Evolutionary conservation across 2,329 filamentous ascomycete genomes (phyloP).

Genomic region (Biscogniauxia sp.): DNA sequence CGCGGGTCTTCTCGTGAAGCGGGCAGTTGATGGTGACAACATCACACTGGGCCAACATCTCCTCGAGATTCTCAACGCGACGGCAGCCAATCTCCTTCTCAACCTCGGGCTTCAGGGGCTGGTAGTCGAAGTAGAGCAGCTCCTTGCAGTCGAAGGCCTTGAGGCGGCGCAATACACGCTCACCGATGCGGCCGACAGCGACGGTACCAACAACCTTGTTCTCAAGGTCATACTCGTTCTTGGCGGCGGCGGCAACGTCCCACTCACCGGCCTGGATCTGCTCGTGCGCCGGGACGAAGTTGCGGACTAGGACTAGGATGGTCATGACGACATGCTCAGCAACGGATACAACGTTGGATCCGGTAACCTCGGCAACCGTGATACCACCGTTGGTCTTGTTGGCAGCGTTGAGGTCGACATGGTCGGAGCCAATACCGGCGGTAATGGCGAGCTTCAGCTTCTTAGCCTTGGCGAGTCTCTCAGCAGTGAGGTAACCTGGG

Average conservation of each 20-base stretch:
- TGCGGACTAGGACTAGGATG: slow-evolving; percentile 91
- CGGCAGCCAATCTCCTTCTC: slow-evolving; percentile 96
- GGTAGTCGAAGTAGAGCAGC: slow-evolving; percentile 99
- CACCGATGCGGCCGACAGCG: slow-evolving; percentile 93
- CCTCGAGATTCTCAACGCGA: slow-evolving; percentile 84
- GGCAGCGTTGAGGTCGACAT: slow-evolving; percentile 93
- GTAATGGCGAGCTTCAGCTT: slow-evolving; percentile 97
- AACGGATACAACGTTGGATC: slow-evolving; percentile 97
- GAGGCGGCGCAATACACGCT: slow-evolving; percentile 93
- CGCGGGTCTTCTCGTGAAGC: slow-evolving; percentile 94
- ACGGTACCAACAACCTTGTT: slow-evolving; percentile 97
- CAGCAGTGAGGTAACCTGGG: slow-evolving; percentile 93
- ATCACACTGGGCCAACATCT: slow-evolving; percentile 91
- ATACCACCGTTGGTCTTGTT: slow-evolving; percentile 98
- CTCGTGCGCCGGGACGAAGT: slow-evolving; percentile 98
- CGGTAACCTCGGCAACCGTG: slow-evolving; percentile 96
- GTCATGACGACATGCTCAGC: slow-evolving; percentile 99
- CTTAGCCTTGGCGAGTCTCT: slow-evolving; percentile 96
- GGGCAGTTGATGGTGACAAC: slow-evolving; percentile 99
- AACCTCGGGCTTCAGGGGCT: slow-evolving; percentile 79
- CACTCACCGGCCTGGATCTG: slow-evolving; percentile 85
- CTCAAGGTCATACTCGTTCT: slow-evolving; percentile 98
- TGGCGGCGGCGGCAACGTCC: slow-evolving; percentile 93
- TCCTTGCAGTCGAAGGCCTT: slow-evolving; percentile 99
- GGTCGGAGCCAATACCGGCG: slow-evolving; percentile 96